Base-by-base conservation (phyloP, 805 yeast species). In the Wickerhamiella alocasiicola region DNA sequence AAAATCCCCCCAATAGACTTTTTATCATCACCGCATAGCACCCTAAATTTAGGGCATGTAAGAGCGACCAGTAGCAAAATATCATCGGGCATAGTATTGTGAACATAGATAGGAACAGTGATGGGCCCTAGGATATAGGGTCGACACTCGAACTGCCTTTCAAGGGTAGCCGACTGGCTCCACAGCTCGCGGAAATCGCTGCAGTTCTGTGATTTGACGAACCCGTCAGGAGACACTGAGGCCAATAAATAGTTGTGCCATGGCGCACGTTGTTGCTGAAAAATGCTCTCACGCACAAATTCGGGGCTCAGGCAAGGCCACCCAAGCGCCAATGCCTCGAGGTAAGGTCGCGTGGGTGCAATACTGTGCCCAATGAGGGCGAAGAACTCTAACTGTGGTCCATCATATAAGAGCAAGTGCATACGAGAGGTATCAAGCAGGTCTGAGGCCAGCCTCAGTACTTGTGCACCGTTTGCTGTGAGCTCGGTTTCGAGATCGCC, bases 261-360 rank as follows among this genome's bases (percentile, higher is more conserved):
- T 31, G 28, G 7, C 18, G 56, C 46, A 4, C 65, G 41, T 43
- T 44, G 21, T 2, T 49, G 43, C 36, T 54, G 52, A 1, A 52
- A 47, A 2, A 71, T 49, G 42, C 78, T 67, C 44, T 76, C 78
- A 5, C 56, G 54, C 3, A 83, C 61, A 48, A 70, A 84, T 6
- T 59, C 53, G 42, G 70, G 68, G 2, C 82, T 75, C 23, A 85
- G 52, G 15, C 81, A 69, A 2, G 96, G 96, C 94, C 94, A 84
- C 2, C 88, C 87, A 32, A 84, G 54, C 0, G 88, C 81, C 13
- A 84, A 56, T 2, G 79, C 74, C 52, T 82, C 91, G 7, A 85
- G 55, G 54, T 79, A 85, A 52, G 84, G 85, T 6, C 76, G 67
- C 36, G 85, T 81, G 62, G 15, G 72, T 65, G 39, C 4, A 13